A percentile compares a stretch with the other conserved stretches of the same genome.
Evolutionary conservation across 2,329 filamentous ascomycete genomes (phyloP).

Genomic region (Aureobasidium sp.): DNA sequence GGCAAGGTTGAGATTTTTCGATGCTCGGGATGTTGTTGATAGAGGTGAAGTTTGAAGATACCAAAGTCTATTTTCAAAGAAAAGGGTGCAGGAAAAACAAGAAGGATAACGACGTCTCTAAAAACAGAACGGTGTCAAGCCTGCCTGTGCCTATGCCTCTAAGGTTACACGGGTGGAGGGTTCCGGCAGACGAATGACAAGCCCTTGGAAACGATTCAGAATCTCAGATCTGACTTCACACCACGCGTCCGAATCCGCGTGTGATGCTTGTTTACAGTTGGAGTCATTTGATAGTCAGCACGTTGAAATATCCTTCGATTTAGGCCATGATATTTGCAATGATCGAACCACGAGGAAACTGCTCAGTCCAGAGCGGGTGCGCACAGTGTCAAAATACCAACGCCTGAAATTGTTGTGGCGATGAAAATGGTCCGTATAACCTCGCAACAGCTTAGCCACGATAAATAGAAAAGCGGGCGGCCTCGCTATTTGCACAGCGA

Average conservation of each 20-base stretch:
- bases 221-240: neutral
- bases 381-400: neutral
- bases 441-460: slow-evolving; percentile 8
- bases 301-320: neutral
- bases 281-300: neutral
- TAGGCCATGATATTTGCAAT: neutral
- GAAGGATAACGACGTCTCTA: neutral
- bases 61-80: neutral
- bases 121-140: slow-evolving; percentile 1
- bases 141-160: neutral
- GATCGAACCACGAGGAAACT: neutral
- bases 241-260: neutral
- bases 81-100: neutral
- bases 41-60: neutral
- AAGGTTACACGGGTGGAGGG: slow-evolving; percentile 13
- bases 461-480: neutral
- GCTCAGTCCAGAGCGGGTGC: neutral
- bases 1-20: neutral
- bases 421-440: slow-evolving; percentile 1
- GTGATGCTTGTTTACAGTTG: neutral
- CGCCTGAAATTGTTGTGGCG: neutral
- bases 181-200: neutral
- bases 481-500: neutral
- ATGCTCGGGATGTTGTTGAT: neutral
- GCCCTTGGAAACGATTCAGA: neutral